Evolutionary conservation across 2,329 filamentous ascomycete genomes (phyloP), one percentile per base, ranked within the genome.

Genomic region (Metarhizium album): DNA sequence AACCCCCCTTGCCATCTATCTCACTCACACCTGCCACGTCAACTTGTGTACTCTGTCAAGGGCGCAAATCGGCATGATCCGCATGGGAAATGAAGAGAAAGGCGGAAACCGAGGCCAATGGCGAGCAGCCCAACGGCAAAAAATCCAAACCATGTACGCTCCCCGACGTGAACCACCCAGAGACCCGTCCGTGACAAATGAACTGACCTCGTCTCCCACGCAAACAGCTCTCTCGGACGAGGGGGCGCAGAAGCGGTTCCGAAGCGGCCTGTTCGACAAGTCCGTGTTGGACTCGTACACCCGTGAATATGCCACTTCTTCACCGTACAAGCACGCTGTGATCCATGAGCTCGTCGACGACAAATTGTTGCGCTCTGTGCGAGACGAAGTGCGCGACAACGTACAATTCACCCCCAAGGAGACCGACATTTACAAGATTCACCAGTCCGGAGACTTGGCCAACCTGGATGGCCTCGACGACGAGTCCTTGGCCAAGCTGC

Each of bases 351-450:
- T 98, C 42, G 84, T 97, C 65, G 75, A 93, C 68, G 85, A 91
- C 60, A 68, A 74, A 46, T 83, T 98, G 18, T 80, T 98, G 45
- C 90, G 90, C 62, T 76, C 80, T 50, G 93, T 98, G 53, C 90
- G 93, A 64, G 72, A 79, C 62, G 93, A 98, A 72, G 91, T 97
- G 67, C 84, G 85, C 67, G 78, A 86, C 59, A 90, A 95, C 64
- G 87, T 98, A 58, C 84, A 87, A 58, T 98, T 98, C 72, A 96
- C 93, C 13, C 90, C 90, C 60, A 98, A 98, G 69, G 93, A 98
- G 70, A 98, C 93, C 46, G 93, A 98, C 67, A 98, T 98, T 61
- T 98, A 98, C 79, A 95, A 94, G 71, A 97, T 98, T 64, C 90
- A 96, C 76, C 93, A 98, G 74, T 97, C 91, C 4, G 93, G 93